Percentiles rank a stretch among this genome's conserved stretches.
Evolutionary conservation across 129 eudicot species (phyloP).

Genomic region (Arctium lappa): DNA sequence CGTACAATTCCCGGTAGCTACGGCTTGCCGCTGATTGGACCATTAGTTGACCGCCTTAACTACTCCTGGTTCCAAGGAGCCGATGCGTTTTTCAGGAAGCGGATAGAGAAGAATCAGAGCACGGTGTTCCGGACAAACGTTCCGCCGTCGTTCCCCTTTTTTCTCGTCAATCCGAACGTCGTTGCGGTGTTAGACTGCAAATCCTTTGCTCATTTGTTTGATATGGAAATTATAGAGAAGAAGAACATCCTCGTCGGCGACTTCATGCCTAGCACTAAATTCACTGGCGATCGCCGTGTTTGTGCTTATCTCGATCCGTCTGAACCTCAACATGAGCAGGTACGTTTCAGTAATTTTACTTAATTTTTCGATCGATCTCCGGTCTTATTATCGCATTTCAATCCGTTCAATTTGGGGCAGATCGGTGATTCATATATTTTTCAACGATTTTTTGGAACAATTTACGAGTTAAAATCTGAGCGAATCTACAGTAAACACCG

Average conservation of each 20-base stretch:
- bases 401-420: background rate
- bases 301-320: slow-evolving; percentile 65
- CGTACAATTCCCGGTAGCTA: slow-evolving; percentile 64
- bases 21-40: slow-evolving; percentile 55
- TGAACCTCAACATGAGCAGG: slow-evolving; percentile 52
- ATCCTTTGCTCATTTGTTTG: slow-evolving; percentile 57
- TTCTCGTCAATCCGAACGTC: slow-evolving; percentile 46
- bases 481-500: background rate
- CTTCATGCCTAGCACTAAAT: slow-evolving; percentile 51
- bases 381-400: slow-evolving; percentile 5
- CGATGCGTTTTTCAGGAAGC: slow-evolving; percentile 36
- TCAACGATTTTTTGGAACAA: background rate
- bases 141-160: slow-evolving; percentile 65
- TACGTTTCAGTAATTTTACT: background rate
- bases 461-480: background rate
- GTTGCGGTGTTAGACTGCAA: slow-evolving; percentile 48
- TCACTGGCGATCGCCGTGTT: slow-evolving; percentile 53
- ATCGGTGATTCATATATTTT: background rate
- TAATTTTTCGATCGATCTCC: background rate
- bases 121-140: slow-evolving; percentile 68
- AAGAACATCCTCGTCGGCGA: slow-evolving; percentile 53
- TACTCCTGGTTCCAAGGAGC: slow-evolving; percentile 56
- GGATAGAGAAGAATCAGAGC: slow-evolving; percentile 47
- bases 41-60: slow-evolving; percentile 43
- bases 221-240: slow-evolving; percentile 57